Evolutionary conservation across 2,329 filamentous ascomycete genomes (phyloP), one percentile per base, ranked within the genome.

Genomic region (Aspergillus hortae): DNA sequence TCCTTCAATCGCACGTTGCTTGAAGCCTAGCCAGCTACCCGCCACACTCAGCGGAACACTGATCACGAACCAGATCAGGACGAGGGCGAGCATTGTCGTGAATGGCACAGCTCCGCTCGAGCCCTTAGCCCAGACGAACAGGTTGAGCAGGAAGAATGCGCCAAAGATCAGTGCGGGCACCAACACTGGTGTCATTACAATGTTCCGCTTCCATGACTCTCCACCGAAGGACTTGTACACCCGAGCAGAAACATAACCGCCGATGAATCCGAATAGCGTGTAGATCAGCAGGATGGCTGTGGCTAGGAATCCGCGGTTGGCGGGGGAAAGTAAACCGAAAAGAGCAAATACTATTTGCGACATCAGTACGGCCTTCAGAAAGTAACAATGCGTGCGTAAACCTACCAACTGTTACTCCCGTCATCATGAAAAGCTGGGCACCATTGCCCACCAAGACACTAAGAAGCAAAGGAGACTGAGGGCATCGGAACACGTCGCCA

Each of bases 371-470:
- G 3, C 17, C 6, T 40, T 11, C 21, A 5, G 25, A 25, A 0
- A 15, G 27, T 30, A 23, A 3, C 25, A 2, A 43, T n/a, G 10
- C 41, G 35, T 5, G 10, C 14, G 15, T 4, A 19, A 46, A 69
- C 74, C 55, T 73, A 80, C 77, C 71, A 63, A 99, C 96, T 44
- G 94, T 97, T 66, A 92, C 86, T 30, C 90, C 94, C 2, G 92
- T 89, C 92, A 99, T 99, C 70, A 95, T 91, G 71, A 99, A 97
- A 3, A 99, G 83, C 74, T 99, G 94, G 10, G 90, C 90, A 55
- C 94, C 94, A 67, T 95, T 97, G 53, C 94, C 94, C 40, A 96
- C 81, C 57, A 99, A 80, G 6, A 99, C 80, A 51, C 92, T 92
- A 17, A 99, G 80, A 12, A 96, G 77, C 25, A 99, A 80, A 1